Percentiles rank a stretch among this genome's conserved stretches.
phyloP scores from a whole-genome alignment of 805 yeast species.

The Candida namnaoensis region DNA sequence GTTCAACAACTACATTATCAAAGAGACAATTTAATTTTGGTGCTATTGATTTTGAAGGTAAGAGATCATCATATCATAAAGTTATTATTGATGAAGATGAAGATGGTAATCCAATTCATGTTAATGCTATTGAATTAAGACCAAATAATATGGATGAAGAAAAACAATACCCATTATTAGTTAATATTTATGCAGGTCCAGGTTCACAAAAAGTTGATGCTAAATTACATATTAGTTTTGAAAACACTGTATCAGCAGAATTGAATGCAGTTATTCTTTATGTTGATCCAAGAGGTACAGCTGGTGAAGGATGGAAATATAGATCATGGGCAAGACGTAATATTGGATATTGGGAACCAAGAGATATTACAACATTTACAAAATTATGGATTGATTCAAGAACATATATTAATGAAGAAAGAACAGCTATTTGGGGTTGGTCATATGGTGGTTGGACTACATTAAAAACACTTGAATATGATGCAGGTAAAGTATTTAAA shows the following conservation, averaged over 20 bases:
- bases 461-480: constrained; percentile 64
- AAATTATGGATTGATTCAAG: constrained; percentile 36
- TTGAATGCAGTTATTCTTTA: constrained; percentile 53
- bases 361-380: constrained; percentile 50
- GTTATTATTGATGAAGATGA: constrained; percentile 12
- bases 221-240: constrained; percentile 41
- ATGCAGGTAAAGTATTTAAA: constrained; percentile 51
- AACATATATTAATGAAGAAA: constrained; percentile 37
- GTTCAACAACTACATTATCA: constrained; percentile 4
- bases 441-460: constrained; percentile 80
- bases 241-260: constrained; percentile 47
- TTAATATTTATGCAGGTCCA: constrained; percentile 74
- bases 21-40: constrained; percentile 1
- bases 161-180: constrained; percentile 52
- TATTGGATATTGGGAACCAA: constrained; percentile 72
- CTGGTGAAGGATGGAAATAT: constrained; percentile 66
- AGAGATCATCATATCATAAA: constrained; percentile 11
- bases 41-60: constrained; percentile 10
- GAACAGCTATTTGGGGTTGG: constrained; percentile 82
- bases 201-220: constrained; percentile 56
- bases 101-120: constrained; percentile 13
- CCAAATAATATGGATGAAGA: constrained; percentile 46
- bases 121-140: constrained; percentile 51
- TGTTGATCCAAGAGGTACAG: constrained; percentile 79
- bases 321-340: constrained; percentile 45